Base-by-base conservation (phyloP, 2,329 filamentous ascomycete genomes). In the Orbilia quercus region DNA sequence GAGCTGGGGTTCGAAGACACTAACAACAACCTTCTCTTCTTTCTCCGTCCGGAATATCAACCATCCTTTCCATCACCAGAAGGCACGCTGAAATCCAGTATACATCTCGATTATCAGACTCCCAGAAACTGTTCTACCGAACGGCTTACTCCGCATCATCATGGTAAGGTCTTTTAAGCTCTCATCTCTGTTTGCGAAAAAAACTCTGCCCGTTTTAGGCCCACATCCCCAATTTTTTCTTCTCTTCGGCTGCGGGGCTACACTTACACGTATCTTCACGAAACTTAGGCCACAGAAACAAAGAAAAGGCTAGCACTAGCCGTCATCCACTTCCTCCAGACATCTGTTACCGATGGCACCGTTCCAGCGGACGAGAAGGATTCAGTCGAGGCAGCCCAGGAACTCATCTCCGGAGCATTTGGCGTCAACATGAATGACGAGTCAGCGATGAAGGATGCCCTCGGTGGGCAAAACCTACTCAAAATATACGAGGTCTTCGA, bases 401-500 rank as follows among this genome's bases (percentile, higher is more conserved):
- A 93, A 83, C 97, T 94, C 83, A 98, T 99, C 81, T 87, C 90
- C 77, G 94, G 98, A 81, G 90, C 90, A 77, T 99, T 98, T 87
- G 92, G 96, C 82, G 90, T 99, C 79, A 92, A 98, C 82, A 87
- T 91, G n/a, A 83, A 85, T 75, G 89, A 96, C 82, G 84, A 88
- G 79, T 84, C 86, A 63, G 89, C 91, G 78, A 84, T 94, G 78
- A 84, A 87, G 76, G 87, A 91, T 77, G 92, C 93, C 77, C 84
- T 96, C 76, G 93, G 92, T 79, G 87, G 89, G 76, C 92, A 98
- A 84, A 93, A 89, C 80, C 89, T 99, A 74, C 85, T 92, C 74
- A 89, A 90, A 81, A 96, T 99, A 83, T 99, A 96, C 85, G 88
- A 88, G 79, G 92, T 97, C 76, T 98, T 97, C 83, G 95, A 99